Evolutionary conservation across 208 protist genomes (phyloP), one percentile per base, ranked within the genome.

Genomic region (Blechomonas ayalai): DNA sequence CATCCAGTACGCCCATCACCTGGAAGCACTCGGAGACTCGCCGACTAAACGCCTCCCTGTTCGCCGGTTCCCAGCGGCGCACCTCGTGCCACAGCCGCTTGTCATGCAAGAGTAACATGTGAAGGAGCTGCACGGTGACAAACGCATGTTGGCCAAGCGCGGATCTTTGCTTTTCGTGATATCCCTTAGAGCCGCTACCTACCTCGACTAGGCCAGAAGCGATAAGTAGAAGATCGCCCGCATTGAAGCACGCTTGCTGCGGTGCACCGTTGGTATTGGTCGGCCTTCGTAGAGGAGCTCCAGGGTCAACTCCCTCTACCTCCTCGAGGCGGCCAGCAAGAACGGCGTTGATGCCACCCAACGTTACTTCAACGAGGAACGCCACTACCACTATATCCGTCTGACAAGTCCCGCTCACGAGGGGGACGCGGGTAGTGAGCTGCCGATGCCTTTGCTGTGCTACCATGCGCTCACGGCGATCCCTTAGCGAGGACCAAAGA

Each of bases 51-150:
- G 28, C 42, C 16, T 79, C 57, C 13, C 74, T 69, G 46, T 61
- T 43, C 22, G 23, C 35, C 12, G 42, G 33, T 6, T 41, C 60
- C 26, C 68, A 47, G 9, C 35, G 16, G 38, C 71, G 67, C 37
- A 90, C 24, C 18, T 67, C 62, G 15, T 64, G 49, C 67, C 77
- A 81, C 29, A 86, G 41, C 2, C 41, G 8, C 6, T 57, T 44
- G 55, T 86, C 77, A n/a, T 73, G 52, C 29, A 90, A 34, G 1
- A 90, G 18, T 16, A 85, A 13, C 26, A 70, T 64, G n/a, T 67
- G 71, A 10, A 84, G 41, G 5, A 86, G 44, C n/a, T 51, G 57
- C 5, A 61, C 49, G 3, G 65, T 29, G 7, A 62, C 36, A 9
- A 36, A 52, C 23, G 75, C 67, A 7, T 50, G 37, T n/a, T 58